Evolutionary conservation across 164 flowering plant genomes (phyloP), one percentile per base, ranked within the genome.

Genomic region (Brasenia schreberi): DNA sequence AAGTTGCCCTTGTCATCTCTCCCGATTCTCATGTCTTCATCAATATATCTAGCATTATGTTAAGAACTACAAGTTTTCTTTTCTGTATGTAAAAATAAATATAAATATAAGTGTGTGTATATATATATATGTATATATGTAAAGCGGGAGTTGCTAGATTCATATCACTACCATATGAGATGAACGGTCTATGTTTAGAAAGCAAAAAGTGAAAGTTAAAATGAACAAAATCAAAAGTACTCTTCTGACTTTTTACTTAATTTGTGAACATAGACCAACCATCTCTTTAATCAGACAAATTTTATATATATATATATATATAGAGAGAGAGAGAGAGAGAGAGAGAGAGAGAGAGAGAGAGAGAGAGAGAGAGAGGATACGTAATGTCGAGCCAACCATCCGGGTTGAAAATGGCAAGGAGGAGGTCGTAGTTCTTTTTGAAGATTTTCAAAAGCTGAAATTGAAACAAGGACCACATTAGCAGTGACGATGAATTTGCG

Each of bases 321-420:
- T 6, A 60, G 0, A 6, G 0, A 17, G 0, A 60, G 16, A 60
- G 27, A 7, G 9, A n/a, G 62, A n/a, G 53, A 60, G 27, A 60
- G 27, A n/a, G 27, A 60, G 27, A 60, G 19, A 60, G 27, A 60
- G 63, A n/a, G 63, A 2, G 4, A 45, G 53, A 45, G 53, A 45
- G 53, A 45, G 53, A 45, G 53, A 45, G 53, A 45, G 11, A 11
- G 43, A 72, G 77, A 86, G 88, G 94, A 87, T 93, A 93, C 97
- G 92, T 72, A 63, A 89, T 89, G 71, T 90, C 96, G 14, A 90
- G 88, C 96, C 96, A 91, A 17, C 97, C 97, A 59, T 94, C 91
- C 7, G 98, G 97, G 73, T 89, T 90, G 84, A 94, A 94, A 67
- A 94, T 89, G 69, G 82, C 70, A 12, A 94, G 90, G 63, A 90